Base-by-base conservation (phyloP, 352 stramenopile genomes). In the Aphanomyces invadans region DNA sequence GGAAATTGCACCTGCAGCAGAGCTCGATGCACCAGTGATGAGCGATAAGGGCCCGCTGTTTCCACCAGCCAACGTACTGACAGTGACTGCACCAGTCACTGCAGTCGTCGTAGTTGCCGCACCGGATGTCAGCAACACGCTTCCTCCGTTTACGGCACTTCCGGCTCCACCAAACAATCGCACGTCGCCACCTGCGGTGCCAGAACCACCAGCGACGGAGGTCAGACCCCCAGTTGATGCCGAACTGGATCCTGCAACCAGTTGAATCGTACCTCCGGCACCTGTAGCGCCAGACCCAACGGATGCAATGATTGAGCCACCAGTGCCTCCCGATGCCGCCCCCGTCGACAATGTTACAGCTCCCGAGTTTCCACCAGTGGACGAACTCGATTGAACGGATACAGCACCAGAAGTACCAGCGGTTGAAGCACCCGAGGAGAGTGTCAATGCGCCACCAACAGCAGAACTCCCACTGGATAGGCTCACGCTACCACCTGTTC, bases 1-100 rank as follows among this genome's bases (percentile, higher is more conserved):
- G 10, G 36, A 57, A 49, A 74, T 62, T n/a, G 73, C 65, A 28
- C 73, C 75, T 36, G 71, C 75, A 39, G 49, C 49, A 39, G 49
- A 11, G 4, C 21, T 33, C 7, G 49, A 57, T 19, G 25, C 29
- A 33, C 49, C 49, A n/a, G 49, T 33, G 4, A 12, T 23, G 1
- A 57, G 29, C 4, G 49, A 29, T 38, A 57, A 38, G 15, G 49
- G 49, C 12, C 49, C 49, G 36, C 49, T 57, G 12, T 2, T 28
- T 33, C 49, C 49, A 29, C 49, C 49, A 33, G 25, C 29, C 25
- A 57, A 32, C 19, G 49, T 57, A 36, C 49, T 57, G 19, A 57
- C 12, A 57, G 49, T 33, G 15, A 57, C 29, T 4, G 17, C 49
- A 57, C 49, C 49, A 38, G 21, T 57, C 12, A 38, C 29, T 7